A percentile compares a stretch with the other conserved stretches of the same genome.
Conservation (phyloP, 2,329 filamentous ascomycete species). For the Orbilia javanica region DNA sequence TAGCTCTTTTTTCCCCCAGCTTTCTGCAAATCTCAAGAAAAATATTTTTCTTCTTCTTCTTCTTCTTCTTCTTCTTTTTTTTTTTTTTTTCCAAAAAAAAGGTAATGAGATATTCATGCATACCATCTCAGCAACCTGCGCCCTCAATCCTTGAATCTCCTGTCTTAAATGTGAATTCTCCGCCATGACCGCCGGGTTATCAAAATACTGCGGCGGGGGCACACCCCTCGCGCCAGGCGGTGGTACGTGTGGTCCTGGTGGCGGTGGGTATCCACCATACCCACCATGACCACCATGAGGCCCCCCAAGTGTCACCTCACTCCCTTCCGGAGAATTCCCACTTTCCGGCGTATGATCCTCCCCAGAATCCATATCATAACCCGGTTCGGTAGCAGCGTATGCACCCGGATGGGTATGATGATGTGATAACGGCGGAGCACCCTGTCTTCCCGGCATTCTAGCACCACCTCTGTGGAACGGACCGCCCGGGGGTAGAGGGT, state of each 20-base stretch:
- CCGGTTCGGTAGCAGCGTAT: constrained; percentile 48
- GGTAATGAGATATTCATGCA: too few species aligned
- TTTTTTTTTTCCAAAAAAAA: neutral
- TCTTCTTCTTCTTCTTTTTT: too few species aligned
- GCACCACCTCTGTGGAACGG: constrained; percentile 32
- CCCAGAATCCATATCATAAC: constrained; percentile 52
- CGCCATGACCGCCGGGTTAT: constrained; percentile 17
- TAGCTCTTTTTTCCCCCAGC: neutral
- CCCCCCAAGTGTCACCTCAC: constrained; percentile 38
- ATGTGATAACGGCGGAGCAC: constrained; percentile 39
- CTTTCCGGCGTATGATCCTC: constrained; percentile 53
- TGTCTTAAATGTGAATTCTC: constrained; percentile 47
- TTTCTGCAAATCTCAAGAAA: too few species aligned
- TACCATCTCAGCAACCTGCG: constrained; percentile 37
- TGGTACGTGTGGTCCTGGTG: neutral
- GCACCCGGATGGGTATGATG: constrained; percentile 51
- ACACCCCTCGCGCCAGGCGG: constrained; percentile 17
- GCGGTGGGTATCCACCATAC: constrained; percentile 33
- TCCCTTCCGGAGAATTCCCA: constrained; percentile 52
- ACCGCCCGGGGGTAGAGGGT: constrained; percentile 20
- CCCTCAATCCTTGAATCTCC: constrained; percentile 16
- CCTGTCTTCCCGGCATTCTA: neutral
- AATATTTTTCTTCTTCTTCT: too few species aligned
- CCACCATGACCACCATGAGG: constrained; percentile 36
- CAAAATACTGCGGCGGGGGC: constrained; percentile 18